Evolutionary conservation across 2,329 filamentous ascomycete genomes (phyloP), one percentile per base, ranked within the genome.

Genomic region (Monosporascus sp.): DNA sequence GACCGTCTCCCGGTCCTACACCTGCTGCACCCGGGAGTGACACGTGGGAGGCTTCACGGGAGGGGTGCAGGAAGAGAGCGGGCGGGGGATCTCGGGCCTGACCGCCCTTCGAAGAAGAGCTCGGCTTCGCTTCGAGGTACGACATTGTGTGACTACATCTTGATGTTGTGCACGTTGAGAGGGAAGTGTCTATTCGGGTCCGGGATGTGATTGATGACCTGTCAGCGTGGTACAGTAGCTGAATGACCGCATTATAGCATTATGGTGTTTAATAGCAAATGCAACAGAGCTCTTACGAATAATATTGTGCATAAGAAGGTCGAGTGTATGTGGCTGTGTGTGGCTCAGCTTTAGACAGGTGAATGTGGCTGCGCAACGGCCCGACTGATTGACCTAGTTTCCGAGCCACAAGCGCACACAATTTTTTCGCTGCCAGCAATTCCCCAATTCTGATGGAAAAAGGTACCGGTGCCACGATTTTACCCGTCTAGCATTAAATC

Each of bases 31-130:
- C 75, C 6, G 79, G 72, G 26, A 89, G 74, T 35, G 87, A 87
- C 50, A 81, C 79, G 73, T 84, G 82, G 37, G 87, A 89, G 54
- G 86, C 84, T 73, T 91, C 86, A 60, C 85, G 87, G 7, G 90
- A 95, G 17, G 90, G 89, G 41, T 89, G 89, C 53, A 91, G 81
- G 70, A 96, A 96, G 48, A 96, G 81, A 2, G 86, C 79, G 1
- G 91, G 89, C 22, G 89, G 89, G 48, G 79, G 78, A 38, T 79
- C 78, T 52, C 78, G 75, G 63, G 63, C 59, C 60, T 69, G 71
- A n/a, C 38, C 38, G 17, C 22, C 16, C 43, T 46, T 46, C 5
- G 43, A 46, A 16, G 69, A 65, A 26, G 55, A 59, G 55, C 60
- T 65, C 55, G 49, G 53, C 52, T 58, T 63, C 41, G 56, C 49